Evolutionary conservation across 2,329 filamentous ascomycete genomes (phyloP).

Genomic region (Colletotrichum tropicicola): DNA sequence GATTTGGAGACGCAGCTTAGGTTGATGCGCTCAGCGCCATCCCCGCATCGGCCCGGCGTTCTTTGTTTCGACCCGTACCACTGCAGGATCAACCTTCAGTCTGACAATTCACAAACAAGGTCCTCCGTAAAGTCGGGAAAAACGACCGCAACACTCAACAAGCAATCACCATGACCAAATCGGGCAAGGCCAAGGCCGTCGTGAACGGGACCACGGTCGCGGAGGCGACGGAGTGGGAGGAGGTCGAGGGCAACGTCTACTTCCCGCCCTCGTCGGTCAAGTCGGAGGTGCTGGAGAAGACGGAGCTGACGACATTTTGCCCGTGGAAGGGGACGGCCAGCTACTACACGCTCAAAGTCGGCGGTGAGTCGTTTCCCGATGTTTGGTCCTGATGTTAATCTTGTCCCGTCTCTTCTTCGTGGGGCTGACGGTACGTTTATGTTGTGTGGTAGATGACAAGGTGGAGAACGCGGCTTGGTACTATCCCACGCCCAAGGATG

Average conservation of each 20-base stretch:
- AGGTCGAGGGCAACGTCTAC: slow-evolving; percentile 69
- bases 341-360: slow-evolving; percentile 63
- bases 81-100: neutral
- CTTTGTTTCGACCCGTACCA: neutral
- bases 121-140: neutral
- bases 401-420: neutral
- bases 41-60: neutral
- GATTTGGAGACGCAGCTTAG: slow-evolving; percentile 4
- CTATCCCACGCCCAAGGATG: slow-evolving; percentile 59
- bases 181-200: slow-evolving; percentile 50
- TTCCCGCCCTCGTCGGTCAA: slow-evolving; percentile 57
- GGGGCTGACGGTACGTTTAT: too few species aligned
- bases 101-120: neutral
- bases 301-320: slow-evolving; percentile 58
- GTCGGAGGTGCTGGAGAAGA: slow-evolving; percentile 51
- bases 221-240: slow-evolving; percentile 57
- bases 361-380: slow-evolving; percentile 42
- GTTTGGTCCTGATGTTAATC: neutral
- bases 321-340: slow-evolving; percentile 66
- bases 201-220: slow-evolving; percentile 60
- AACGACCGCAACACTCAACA: neutral
- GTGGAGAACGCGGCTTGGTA: slow-evolving; percentile 67
- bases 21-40: neutral
- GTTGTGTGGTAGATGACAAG: slow-evolving; percentile 49
- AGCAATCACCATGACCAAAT: slow-evolving; percentile 23